These are phyloP conservation scores for Boletales sp. DNA, from an alignment of 768 basidiomycete genomes.

Conservation along the genomic window DNA sequence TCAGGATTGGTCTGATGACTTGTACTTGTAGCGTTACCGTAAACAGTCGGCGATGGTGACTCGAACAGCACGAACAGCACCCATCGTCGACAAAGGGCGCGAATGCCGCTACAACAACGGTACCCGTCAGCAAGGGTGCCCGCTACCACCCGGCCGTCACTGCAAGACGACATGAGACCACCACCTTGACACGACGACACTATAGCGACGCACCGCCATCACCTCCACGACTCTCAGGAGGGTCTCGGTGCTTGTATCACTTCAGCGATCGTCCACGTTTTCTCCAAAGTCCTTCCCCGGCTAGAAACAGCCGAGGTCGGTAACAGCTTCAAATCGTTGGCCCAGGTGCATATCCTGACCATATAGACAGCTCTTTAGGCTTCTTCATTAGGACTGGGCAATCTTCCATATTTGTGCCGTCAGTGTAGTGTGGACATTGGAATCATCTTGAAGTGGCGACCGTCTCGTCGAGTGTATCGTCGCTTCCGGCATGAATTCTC, in stretches of 20 bases:
- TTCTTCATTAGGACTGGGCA: conserved; percentile 61
- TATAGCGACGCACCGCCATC: too few species aligned
- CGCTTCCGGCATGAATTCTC: conserved; percentile 63
- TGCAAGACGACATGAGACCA: too few species aligned
- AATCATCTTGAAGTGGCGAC: conserved; percentile 47
- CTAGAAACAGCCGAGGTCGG: conserved; percentile 46
- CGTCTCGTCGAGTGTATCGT: conserved; percentile 78
- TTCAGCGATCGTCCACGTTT: conserved; percentile 50
- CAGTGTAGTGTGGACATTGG: conserved; percentile 77
- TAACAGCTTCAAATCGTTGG: neutral
- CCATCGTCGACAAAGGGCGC: too few species aligned
- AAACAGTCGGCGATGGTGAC: too few species aligned
- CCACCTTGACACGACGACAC: too few species aligned
- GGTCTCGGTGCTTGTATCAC: conserved; percentile 52
- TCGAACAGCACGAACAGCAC: too few species aligned
- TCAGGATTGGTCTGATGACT: conserved; percentile 11
- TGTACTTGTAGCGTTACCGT: too few species aligned
- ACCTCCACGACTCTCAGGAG: too few species aligned
- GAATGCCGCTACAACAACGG: too few species aligned
- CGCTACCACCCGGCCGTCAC: too few species aligned
- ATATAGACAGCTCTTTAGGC: conserved; percentile 59
- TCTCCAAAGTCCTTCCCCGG: conserved; percentile 54
- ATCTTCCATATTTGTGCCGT: conserved; percentile 82
- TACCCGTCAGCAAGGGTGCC: too few species aligned
- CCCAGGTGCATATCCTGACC: neutral